These are phyloP conservation scores for Alloascoidea africana DNA, from an alignment of 805 yeast species.

Conservation along the genomic window DNA sequence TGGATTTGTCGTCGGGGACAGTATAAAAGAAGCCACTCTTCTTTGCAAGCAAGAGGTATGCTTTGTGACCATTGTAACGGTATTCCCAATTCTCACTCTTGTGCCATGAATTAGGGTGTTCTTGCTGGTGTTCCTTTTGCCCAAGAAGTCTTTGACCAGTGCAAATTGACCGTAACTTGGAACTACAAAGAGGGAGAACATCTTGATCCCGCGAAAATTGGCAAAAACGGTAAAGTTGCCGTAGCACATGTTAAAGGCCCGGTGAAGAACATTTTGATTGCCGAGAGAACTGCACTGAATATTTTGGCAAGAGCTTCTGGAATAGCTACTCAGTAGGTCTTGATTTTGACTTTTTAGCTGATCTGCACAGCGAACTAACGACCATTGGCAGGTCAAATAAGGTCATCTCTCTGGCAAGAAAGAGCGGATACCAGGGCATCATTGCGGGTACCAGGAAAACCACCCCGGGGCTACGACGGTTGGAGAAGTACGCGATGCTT, in stretches of 20 bases:
- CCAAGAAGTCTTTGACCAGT: conserved; percentile 65
- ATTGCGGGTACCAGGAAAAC: conserved; percentile 96
- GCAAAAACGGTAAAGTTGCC: conserved; percentile 35
- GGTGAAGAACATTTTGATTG: conserved; percentile 61
- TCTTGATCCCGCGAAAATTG: conserved; percentile 24
- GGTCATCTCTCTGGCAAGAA: conserved; percentile 45
- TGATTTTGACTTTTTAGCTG: background rate
- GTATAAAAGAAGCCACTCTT: conserved; percentile 53
- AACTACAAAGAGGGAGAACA: conserved; percentile 49
- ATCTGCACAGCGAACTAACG: background rate
- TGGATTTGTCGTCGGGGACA: conserved; percentile 86
- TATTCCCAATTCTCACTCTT: background rate
- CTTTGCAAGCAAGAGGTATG: conserved; percentile 51
- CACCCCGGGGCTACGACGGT: conserved; percentile 83
- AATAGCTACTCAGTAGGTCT: conserved; percentile 49
- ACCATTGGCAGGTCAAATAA: background rate
- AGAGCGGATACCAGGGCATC: conserved; percentile 59
- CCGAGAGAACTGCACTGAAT: conserved; percentile 80
- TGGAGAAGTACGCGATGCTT: conserved; percentile 88
- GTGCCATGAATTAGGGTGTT: conserved; percentile 31
- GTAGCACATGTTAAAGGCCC: conserved; percentile 75
- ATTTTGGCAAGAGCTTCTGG: conserved; percentile 76
- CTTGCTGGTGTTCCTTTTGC: conserved; percentile 86
- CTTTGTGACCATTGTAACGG: too few species aligned
- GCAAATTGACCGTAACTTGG: conserved; percentile 65